A percentile compares a stretch with the other conserved stretches of the same genome.
Conservation (phyloP, 805 yeast genomes). For the Wickerhamomyces canadensis region DNA sequence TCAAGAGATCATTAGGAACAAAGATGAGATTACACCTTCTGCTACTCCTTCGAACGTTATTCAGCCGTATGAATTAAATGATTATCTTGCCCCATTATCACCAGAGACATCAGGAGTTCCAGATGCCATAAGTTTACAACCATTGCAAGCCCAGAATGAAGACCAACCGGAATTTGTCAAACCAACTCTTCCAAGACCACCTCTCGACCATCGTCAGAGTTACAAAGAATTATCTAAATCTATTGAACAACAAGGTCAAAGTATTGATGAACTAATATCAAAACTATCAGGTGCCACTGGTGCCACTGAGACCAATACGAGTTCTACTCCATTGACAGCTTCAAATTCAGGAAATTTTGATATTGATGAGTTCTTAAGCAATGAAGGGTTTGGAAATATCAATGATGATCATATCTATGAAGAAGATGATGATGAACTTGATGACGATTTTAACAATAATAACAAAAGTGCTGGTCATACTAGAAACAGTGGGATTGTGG, state of each 20-base stretch:
- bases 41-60: no score
- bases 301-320: no score
- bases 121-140: neutral
- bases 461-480: no score
- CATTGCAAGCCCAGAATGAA: no score
- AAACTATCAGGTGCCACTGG: slow-evolving; percentile 13
- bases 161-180: no score
- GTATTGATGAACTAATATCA: slow-evolving; percentile 21
- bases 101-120: neutral
- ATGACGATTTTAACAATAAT: no score
- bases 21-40: no score
- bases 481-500: no score
- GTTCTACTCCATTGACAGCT: neutral
- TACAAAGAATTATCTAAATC: slow-evolving; percentile 17
- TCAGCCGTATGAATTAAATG: neutral
- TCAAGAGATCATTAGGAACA: slow-evolving; percentile 19
- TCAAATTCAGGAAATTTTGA: slow-evolving; percentile 12
- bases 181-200: slow-evolving; percentile 4
- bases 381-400: slow-evolving; percentile 2
- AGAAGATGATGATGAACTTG: neutral
- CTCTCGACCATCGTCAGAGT: slow-evolving; percentile 5
- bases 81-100: neutral
- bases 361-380: slow-evolving; percentile 20
- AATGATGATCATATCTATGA: neutral
- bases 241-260: slow-evolving; percentile 22